Base-by-base conservation (phyloP, 2,329 filamentous ascomycete species). In the Fusarium sp. region DNA sequence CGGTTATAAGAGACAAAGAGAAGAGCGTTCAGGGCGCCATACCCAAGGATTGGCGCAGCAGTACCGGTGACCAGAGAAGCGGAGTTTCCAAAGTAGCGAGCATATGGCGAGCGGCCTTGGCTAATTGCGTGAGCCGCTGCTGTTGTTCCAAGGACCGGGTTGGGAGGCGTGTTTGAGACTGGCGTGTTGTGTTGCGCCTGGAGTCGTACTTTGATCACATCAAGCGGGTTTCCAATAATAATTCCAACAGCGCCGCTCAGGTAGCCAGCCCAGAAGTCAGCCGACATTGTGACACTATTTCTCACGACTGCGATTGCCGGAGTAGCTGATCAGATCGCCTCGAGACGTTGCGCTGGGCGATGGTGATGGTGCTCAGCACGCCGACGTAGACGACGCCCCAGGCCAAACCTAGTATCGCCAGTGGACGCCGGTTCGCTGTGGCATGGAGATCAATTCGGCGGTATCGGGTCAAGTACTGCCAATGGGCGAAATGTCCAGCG, bases 241-340 rank as follows among this genome's bases (percentile, higher is more conserved):
- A 98, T 98, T 53, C 94, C 94, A 57, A 92, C 87, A 66, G 93
- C 94, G 62, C 96, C 96, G 79, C 93, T 96, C 70, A 96, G 84
- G 82, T 98, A 98, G 78, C 95, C 95, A 66, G 95, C 94, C 93
- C 94, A 97, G 83, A 98, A 98, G 81, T 98, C 95, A 75, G 94
- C 90, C 59, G 93, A 94, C 93, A 96, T 96, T 51, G n/a, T 62
- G 62, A 27, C 22, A 16, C 58, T 66, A 38, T 49, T 4, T 29
- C 53, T 67, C 44, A 71, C 29, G 65, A 66, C 29, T 70, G 57
- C 27, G 53, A 24, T 51, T 38, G 49, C n/a, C 29, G 44, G 12
- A 70, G 62, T 35, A 71, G 53, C 62, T 35, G 49, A 62, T 75
- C 61, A 31, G 61, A 36, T 33, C 56, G 58, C 44, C 56, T 73